Base-by-base conservation (phyloP, 305 asterid species). In the Solanum hybrid region DNA sequence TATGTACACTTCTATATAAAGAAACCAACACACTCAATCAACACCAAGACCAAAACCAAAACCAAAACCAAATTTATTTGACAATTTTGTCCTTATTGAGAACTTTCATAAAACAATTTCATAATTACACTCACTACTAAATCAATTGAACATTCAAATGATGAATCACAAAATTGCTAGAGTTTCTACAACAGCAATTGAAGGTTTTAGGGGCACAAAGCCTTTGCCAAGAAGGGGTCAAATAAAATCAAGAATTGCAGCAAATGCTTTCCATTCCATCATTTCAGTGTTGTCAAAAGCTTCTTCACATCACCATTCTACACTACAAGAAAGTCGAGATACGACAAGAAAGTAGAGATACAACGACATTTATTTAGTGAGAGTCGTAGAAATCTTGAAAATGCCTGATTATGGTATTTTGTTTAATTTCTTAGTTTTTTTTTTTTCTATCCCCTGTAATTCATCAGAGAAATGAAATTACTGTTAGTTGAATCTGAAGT, bases 161-260 rank as follows among this genome's bases (percentile, higher is more conserved):
- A 92, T 90, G 92, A 90, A 91, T 89, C 87, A 87, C 88, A 83
- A 87, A 24, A 84, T 89, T 16, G 29, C 74, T n/a, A 74, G 86
- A 22, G 90, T 16, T n/a, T 35, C 91, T 67, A 86, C 88, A 8
- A 22, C 6, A 64, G 28, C 3, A 64, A 22, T 64, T 64, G 73
- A 64, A 22, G 28, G 73, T 64, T 22, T 64, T 8, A 64, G 73
- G 3, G 73, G 28, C 6, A 64, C 73, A 31, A 91, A 80, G 90
- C 90, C 91, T 18, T 12, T 89, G 12, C 93, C 94, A 6, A 90
- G 82, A 78, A 93, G 93, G 86, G 93, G 94, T 22, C 93, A 93
- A 26, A 90, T 93, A 71, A 93, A 93, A 86, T 88, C 82, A 73
- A 90, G 92, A 85, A 93, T 93, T 13, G 93, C 92, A 89, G 92